Conservation (phyloP, 2,329 filamentous ascomycete genomes). For the Fusarium annulatum region DNA sequence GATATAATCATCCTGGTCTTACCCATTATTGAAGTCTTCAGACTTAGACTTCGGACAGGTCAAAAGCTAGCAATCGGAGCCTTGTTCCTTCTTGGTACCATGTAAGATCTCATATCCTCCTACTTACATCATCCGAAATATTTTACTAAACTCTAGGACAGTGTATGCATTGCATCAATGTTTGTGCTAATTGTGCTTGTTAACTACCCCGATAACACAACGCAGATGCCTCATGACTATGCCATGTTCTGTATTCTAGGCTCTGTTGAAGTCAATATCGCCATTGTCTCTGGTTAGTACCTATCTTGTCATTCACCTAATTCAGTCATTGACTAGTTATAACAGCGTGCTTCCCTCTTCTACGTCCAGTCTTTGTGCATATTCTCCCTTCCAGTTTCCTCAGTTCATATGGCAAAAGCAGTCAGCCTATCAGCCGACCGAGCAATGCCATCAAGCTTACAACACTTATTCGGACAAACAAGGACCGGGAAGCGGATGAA, state of each 20-base stretch:
- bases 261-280: slow-evolving; percentile 36
- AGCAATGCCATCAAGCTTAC: slow-evolving; percentile 26
- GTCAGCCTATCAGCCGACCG: slow-evolving; percentile 28
- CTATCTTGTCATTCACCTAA: rapidly evolving
- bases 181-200: slow-evolving; percentile 20
- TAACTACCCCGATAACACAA: slow-evolving; percentile 13
- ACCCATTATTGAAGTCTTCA: slow-evolving; percentile 37
- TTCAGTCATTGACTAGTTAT: not conserved
- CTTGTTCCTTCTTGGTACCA: slow-evolving; percentile 8
- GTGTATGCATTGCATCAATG: slow-evolving; percentile 32
- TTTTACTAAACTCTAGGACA: not conserved
- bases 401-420: slow-evolving; percentile 26
- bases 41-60: not conserved
- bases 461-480: slow-evolving; percentile 11
- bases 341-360: slow-evolving; percentile 36
- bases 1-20: slow-evolving; percentile 48
- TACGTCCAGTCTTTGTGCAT: slow-evolving; percentile 33
- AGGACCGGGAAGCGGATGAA: slow-evolving; percentile 13
- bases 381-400: slow-evolving; percentile 32
- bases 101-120: not conserved
- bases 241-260: slow-evolving; percentile 28
- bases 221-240: slow-evolving; percentile 37
- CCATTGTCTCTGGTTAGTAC: slow-evolving; percentile 34
- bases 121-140: rapidly evolving
- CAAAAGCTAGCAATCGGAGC: slow-evolving; percentile 17